Base-by-base conservation (phyloP, 306 rosid species). In the Hippophae tibetana region DNA sequence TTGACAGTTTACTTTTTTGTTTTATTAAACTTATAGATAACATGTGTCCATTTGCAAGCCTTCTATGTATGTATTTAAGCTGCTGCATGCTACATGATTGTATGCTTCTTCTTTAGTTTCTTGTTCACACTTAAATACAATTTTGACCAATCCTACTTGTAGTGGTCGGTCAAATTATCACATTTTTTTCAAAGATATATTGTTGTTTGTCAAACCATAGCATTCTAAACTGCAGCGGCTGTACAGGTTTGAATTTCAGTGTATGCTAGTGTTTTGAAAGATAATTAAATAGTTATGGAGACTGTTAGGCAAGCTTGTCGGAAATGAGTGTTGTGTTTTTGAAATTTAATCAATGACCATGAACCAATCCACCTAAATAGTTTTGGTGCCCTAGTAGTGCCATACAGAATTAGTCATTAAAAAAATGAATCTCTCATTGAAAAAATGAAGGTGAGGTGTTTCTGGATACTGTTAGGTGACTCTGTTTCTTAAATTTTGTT, bases 81-180 rank as follows among this genome's bases (percentile, higher is more conserved):
- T 69, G 87, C 96, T 68, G 96, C 99, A 31, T 92, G 99, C 78
- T 92, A 92, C 54, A 80, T 92, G 89, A 92, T 93, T 64, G 99
- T 92, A 88, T 64, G 95, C 47, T 65, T 62, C 63, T 55, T 48
- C 59, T 59, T 53, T 61, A 13, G 18, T 64, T 27, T 51, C 51
- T 66, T 47, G 5, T 43, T 73, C 42, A 47, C 54, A n/a, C 52
- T 76, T 71, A 58, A 47, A 50, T 74, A 48, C 43, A 43, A 48
- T 59, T 69, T 41, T 55, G 64, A 77, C 84, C 66, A 58, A 18
- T 18, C 18, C 18, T 18, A 18, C 18, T 18, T 18, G 18, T 18
- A 18, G 18, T 18, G 18, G 18, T 92, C 27, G 84, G 80, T 72
- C 89, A 87, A 76, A 80, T 92, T 72, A 27, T 88, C 70, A 85